Evolutionary conservation across 169 alveolate genomes (phyloP), one percentile per base, ranked within the genome.

Genomic region (Babesia bigemina): DNA sequence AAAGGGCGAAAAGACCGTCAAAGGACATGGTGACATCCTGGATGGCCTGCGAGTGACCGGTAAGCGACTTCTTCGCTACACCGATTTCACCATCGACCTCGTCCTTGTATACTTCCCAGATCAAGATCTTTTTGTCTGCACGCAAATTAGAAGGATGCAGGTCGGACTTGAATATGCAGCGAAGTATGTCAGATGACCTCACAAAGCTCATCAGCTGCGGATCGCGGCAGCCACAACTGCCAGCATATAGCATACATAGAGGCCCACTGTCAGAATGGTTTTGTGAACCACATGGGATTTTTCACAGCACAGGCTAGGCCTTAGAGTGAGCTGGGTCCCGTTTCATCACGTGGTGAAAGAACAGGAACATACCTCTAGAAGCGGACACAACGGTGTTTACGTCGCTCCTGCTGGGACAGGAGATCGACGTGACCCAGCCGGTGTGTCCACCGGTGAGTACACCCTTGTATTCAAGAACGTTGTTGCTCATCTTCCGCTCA

Each of bases 381-480:
- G 96, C 96, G 60, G 98, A 94, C 47, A 95, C 94, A 77, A 95
- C 88, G 55, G 95, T 91, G 88, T 94, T 93, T 75, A 94, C 63
- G 77, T 91, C 93, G 61, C 85, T 58, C 72, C 92, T 96, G 55
- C 91, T 86, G 69, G 98, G 96, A 75, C 97, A 92, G 42, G 98
- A 94, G 58, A 95, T 95, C 75, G 98, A 94, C 62, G 98, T 95
- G 60, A 95, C 98, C 97, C 98, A 95, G 70, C 93, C 97, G 78
- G 94, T 90, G 91, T 95, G 98, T 44, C 95, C 95, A 65, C 97
- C 98, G 90, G 92, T 79, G 66, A 94, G 93, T 71, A 90, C 95
- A 53, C 97, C 97, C 79, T 86, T 88, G 86, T 85, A 86, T 44
- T 85, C 82, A 42, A 89, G 79, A 47, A 85, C 94, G 28, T 83